phyloP scores from a whole-genome alignment of 805 yeast species.

The Saccharomycopsis fibuligera region DNA sequence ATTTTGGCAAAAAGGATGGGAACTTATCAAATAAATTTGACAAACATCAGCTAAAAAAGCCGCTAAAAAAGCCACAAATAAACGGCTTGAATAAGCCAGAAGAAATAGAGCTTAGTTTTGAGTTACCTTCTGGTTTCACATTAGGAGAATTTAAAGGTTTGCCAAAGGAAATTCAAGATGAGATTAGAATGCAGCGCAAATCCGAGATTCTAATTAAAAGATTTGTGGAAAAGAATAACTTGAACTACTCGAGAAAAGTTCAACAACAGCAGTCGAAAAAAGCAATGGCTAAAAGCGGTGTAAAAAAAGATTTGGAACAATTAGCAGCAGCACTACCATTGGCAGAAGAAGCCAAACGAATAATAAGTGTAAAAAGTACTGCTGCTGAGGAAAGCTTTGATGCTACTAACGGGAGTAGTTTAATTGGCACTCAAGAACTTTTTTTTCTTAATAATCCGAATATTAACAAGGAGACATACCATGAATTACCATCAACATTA shows the following conservation, averaged over 20 bases:
- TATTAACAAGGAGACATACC: slow-evolving; percentile 9
- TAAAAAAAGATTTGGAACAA: background rate
- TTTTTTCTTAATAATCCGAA: slow-evolving; percentile 15
- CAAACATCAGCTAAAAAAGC: too few relatives aligned
- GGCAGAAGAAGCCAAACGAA: too few relatives aligned
- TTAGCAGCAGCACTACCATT: too few relatives aligned
- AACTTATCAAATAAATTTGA: too few relatives aligned
- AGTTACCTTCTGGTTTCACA: slow-evolving; percentile 41
- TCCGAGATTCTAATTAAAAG: slow-evolving; percentile 5
- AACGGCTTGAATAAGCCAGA: slow-evolving; percentile 16
- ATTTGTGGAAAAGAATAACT: slow-evolving; percentile 5
- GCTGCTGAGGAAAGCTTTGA: background rate
- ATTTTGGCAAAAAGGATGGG: background rate
- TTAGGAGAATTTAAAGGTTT: slow-evolving; percentile 57
- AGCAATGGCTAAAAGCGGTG: background rate
- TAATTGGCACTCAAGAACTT: slow-evolving; percentile 14
- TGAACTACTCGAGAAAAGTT: background rate
- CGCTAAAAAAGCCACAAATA: slow-evolving; percentile 5
- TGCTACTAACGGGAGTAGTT: background rate
- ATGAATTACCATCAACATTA: slow-evolving; percentile 11
- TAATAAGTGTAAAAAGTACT: background rate
- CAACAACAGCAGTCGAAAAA: background rate
- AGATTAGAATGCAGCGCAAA: slow-evolving; percentile 47
- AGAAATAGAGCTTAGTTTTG: slow-evolving; percentile 20
- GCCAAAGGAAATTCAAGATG: slow-evolving; percentile 61